A percentile compares a stretch with the other conserved stretches of the same genome.
Evolutionary conservation across 768 basidiomycete genomes (phyloP).

Genomic region (Lactarius hengduanensis): DNA sequence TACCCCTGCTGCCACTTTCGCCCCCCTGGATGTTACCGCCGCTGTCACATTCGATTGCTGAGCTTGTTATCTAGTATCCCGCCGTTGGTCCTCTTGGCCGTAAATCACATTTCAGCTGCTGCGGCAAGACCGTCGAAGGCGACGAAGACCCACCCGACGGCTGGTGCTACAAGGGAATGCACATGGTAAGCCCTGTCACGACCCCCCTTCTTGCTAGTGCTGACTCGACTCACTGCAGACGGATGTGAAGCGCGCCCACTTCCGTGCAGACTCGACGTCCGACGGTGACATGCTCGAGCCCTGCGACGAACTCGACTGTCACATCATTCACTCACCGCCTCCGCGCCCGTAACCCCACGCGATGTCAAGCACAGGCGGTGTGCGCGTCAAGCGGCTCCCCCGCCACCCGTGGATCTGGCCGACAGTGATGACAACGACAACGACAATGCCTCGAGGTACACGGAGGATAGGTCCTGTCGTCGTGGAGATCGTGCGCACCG

Average conservation of each 20-base stretch:
- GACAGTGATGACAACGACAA: constrained; percentile 31
- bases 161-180: constrained; percentile 83
- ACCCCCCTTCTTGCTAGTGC: background rate
- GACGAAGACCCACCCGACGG: constrained; percentile 83
- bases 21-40: no score
- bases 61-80: no score
- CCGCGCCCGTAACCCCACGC: background rate
- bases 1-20: no score
- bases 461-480: constrained; percentile 34
- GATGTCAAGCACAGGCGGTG: constrained; percentile 26
- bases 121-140: constrained; percentile 66
- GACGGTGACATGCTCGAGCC: constrained; percentile 65
- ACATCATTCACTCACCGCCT: constrained; percentile 37
- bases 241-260: constrained; percentile 71
- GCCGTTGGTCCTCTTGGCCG: no score
- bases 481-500: constrained; percentile 34
- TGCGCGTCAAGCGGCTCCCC: constrained; percentile 34
- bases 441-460: constrained; percentile 33
- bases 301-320: constrained; percentile 58
- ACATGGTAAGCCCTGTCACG: constrained; percentile 52
- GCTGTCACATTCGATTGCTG: no score
- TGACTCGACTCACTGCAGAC: constrained; percentile 43
- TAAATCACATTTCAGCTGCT: constrained; percentile 59
- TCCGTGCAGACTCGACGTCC: constrained; percentile 70
- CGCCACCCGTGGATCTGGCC: constrained; percentile 8